Evolutionary conservation across 129 eudicot species (phyloP).

Genomic region (Escallonia herrerae): DNA sequence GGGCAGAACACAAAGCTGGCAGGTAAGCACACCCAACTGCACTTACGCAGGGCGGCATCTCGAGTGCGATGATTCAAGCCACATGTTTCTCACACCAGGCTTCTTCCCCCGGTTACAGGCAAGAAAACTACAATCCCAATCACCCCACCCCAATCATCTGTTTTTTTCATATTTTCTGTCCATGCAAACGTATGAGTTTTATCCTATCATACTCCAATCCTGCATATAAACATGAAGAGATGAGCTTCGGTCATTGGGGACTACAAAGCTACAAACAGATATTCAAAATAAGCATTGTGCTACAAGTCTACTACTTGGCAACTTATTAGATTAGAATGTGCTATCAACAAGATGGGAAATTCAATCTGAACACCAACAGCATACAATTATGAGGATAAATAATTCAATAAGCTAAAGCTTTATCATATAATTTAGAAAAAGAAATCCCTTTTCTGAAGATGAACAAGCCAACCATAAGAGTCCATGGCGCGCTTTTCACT

Average conservation of each 20-base stretch:
- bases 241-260: neutral
- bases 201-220: neutral
- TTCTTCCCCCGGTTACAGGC: constrained; percentile 89
- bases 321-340: too few species aligned
- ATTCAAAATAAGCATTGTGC: too few species aligned
- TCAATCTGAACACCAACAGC: too few species aligned
- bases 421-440: too few species aligned
- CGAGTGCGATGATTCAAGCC: constrained; percentile 83
- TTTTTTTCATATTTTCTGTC: neutral
- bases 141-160: neutral
- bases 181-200: too few species aligned
- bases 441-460: too few species aligned
- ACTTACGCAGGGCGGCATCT: constrained; percentile 81
- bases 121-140: constrained; percentile 12
- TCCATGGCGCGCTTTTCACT: too few species aligned
- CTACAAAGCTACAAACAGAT: neutral
- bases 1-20: constrained; percentile 69
- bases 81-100: constrained; percentile 72
- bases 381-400: too few species aligned
- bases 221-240: neutral
- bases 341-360: too few species aligned
- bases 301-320: too few species aligned
- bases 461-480: too few species aligned
- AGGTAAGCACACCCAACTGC: constrained; percentile 35
- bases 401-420: too few species aligned